Conservation (phyloP, 2,329 filamentous ascomycete species). For the Pseudogymnoascus sp. region DNA sequence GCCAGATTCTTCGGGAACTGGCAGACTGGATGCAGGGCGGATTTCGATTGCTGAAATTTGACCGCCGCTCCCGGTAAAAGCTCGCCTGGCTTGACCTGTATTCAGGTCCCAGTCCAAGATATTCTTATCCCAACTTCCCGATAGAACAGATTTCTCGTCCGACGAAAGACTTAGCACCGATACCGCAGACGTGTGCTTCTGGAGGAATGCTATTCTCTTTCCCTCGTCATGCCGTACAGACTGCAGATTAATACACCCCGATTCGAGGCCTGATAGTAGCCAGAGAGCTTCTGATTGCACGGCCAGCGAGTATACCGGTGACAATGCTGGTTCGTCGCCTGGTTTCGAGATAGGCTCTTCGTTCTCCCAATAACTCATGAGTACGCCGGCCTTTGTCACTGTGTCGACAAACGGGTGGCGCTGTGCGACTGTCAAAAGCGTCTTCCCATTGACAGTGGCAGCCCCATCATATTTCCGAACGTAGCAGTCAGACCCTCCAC, state of each 20-base stretch:
- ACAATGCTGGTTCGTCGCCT: conserved; percentile 57
- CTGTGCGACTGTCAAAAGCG: conserved; percentile 89
- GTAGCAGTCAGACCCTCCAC: conserved; percentile 88
- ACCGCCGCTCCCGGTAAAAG: conserved; percentile 68
- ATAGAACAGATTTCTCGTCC: conserved; percentile 81
- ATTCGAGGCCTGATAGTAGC: conserved; percentile 85
- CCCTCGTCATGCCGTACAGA: conserved; percentile 92
- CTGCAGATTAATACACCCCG: conserved; percentile 86
- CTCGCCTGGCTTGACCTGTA: conserved; percentile 67
- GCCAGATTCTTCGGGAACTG: conserved; percentile 66
- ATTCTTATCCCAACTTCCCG: conserved; percentile 93
- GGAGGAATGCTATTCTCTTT: conserved; percentile 74
- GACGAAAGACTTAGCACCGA: conserved; percentile 75
- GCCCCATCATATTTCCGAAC: conserved; percentile 96
- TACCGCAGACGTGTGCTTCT: conserved; percentile 83
- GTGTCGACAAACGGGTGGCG: conserved; percentile 95
- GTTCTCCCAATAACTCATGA: conserved; percentile 98
- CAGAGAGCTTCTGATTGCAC: conserved; percentile 85
- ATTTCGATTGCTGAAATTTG: conserved; percentile 88
- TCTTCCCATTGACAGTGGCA: conserved; percentile 90
- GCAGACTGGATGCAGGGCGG: conserved; percentile 67
- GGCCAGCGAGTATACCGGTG: conserved; percentile 89
- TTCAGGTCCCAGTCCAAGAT: conserved; percentile 94
- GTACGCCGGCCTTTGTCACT: conserved; percentile 86
- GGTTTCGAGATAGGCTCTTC: conserved; percentile 58